Evolutionary conservation across 495 filamentous ascomycete species (phyloP).

Genomic region (Durotheca rogersii): DNA sequence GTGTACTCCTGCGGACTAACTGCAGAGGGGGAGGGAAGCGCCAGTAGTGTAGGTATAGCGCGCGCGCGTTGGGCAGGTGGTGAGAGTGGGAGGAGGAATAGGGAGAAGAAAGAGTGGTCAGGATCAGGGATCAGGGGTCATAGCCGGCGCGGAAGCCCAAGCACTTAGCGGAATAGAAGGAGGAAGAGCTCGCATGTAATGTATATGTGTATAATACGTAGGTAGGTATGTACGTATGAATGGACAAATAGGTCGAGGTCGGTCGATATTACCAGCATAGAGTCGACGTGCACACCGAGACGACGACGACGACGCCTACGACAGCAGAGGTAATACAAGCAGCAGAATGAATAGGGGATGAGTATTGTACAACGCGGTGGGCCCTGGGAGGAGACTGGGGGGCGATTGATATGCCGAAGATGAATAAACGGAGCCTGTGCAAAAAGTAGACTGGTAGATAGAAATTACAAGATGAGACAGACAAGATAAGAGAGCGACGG

Average conservation of each 20-base stretch:
- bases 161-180: constrained; percentile 19
- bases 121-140: constrained; percentile 25
- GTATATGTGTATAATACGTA: too few species aligned
- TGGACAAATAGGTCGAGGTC: too few species aligned
- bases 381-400: neutral
- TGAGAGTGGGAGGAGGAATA: too few species aligned
- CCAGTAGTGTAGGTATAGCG: too few species aligned
- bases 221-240: neutral
- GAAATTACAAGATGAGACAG: neutral
- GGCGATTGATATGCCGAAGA: neutral
- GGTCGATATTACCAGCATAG: neutral
- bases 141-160: constrained; percentile 22
- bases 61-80: too few species aligned
- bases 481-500: neutral
- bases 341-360: neutral
- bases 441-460: neutral
- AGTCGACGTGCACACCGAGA: neutral
- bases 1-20: neutral
- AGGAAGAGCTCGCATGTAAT: too few species aligned
- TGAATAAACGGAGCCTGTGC: neutral
- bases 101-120: too few species aligned
- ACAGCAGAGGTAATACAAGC: neutral
- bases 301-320: neutral
- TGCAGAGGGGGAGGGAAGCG: too few species aligned
- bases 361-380: too few species aligned